phyloP scores from a whole-genome alignment of 192 early-diverging fungal genomes.

The Coemansia sp. region DNA sequence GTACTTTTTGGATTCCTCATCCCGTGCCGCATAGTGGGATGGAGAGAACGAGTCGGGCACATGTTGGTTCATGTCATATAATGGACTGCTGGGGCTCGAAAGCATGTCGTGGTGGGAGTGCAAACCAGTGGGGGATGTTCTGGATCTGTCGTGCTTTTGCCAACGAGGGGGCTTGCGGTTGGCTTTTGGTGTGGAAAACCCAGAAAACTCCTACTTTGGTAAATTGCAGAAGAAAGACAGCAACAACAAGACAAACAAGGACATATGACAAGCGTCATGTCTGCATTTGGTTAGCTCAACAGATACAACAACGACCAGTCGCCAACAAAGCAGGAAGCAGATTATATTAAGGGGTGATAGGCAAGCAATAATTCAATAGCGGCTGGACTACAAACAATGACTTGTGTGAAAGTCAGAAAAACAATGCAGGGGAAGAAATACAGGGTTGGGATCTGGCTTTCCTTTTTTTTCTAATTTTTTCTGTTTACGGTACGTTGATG shows the following conservation, averaged over 20 bases:
- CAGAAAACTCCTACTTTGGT: constrained; percentile 32
- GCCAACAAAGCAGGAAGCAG: too few species aligned
- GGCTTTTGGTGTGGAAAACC: constrained; percentile 40
- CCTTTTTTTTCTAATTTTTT: neutral
- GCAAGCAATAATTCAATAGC: neutral
- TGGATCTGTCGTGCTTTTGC: constrained; percentile 11
- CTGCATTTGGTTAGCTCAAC: neutral
- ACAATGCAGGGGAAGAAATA: neutral
- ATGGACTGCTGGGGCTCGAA: constrained; percentile 32
- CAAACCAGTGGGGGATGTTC: constrained; percentile 5
- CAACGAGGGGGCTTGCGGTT: constrained; percentile 32
- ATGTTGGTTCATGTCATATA: constrained; percentile 22
- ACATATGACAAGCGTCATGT: neutral
- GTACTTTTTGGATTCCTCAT: constrained; percentile 14
- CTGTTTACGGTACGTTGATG: neutral
- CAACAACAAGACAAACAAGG: neutral
- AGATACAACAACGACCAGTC: neutral
- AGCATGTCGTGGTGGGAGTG: constrained; percentile 17
- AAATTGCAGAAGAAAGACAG: neutral
- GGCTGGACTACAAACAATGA: neutral
- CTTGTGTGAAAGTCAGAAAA: neutral
- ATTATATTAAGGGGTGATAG: neutral
- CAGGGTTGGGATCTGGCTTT: neutral
- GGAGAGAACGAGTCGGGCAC: constrained; percentile 23
- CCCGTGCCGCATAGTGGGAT: constrained; percentile 14